phyloP scores from a whole-genome alignment of 441 rosid species.

The Manihot esculenta region DNA sequence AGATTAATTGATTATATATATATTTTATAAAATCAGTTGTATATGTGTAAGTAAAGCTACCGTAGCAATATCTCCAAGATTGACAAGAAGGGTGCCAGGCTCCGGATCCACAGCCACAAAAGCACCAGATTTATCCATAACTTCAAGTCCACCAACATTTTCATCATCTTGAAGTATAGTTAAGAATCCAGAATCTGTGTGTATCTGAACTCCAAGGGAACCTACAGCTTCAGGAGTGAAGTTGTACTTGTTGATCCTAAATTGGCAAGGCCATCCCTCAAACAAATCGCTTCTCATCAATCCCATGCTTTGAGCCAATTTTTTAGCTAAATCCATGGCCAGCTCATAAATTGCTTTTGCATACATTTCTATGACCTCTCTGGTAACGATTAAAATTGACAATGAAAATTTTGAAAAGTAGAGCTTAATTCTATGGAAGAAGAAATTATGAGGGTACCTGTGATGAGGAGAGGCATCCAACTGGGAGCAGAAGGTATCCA shows the following conservation, averaged over 20 bases:
- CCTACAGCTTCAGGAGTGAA: slow-evolving; percentile 67
- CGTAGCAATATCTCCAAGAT: slow-evolving; percentile 76
- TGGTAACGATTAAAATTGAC: slow-evolving; percentile 18
- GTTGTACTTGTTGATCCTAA: slow-evolving; percentile 81
- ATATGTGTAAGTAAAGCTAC: slow-evolving; percentile 24
- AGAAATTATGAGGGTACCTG: slow-evolving; percentile 35
- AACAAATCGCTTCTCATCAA: slow-evolving; percentile 28
- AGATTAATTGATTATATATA: no score
- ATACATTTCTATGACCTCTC: slow-evolving; percentile 56
- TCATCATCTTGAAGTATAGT: slow-evolving; percentile 88
- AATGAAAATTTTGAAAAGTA: neutral
- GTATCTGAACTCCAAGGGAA: slow-evolving; percentile 69
- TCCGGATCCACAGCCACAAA: slow-evolving; percentile 54
- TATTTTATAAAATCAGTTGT: no score
- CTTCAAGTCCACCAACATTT: slow-evolving; percentile 77
- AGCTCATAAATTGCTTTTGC: slow-evolving; percentile 51
- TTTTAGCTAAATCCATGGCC: slow-evolving; percentile 44
- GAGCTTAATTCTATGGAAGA: no score
- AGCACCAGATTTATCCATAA: slow-evolving; percentile 50
- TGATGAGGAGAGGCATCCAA: slow-evolving; percentile 54
- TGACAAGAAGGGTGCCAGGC: slow-evolving; percentile 73
- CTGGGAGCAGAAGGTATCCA: slow-evolving; percentile 53
- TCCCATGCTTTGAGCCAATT: slow-evolving; percentile 55
- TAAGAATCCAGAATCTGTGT: slow-evolving; percentile 78
- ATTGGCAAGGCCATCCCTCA: slow-evolving; percentile 70